Base-by-base conservation (phyloP, 371 early-diverging fungal genomes). In the Mortierella sp. region DNA sequence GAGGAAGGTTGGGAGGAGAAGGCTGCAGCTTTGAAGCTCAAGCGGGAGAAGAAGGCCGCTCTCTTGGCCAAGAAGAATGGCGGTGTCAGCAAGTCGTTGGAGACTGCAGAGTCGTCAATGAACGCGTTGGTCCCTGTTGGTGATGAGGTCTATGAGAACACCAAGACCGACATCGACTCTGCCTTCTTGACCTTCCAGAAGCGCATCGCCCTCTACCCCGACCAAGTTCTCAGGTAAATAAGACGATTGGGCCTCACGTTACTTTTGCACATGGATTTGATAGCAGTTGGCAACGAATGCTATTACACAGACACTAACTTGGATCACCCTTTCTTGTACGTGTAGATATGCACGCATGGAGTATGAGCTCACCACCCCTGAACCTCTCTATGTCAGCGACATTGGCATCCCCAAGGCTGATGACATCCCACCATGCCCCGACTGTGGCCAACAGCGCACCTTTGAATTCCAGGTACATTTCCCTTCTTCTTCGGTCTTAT, bases 121-220 rank as follows among this genome's bases (percentile, higher is more conserved):
- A 87, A 86, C 14, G 91, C 92, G 0, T 80, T 93, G 32, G 93
- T 91, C 2, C 90, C 92, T 24, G 88, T 91, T 46, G 94, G 92
- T 6, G 93, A 94, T 75, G 96, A 96, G 79, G 89, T 92, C 29
- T 93, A 92, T 73, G 95, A 95, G 75, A 93, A 96, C 77, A 94
- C 96, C 10, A 88, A 93, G 72, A 96, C 95, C 10, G 96, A 94
- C n/a, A 99, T 99, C 7, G 99, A 99, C 84, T 88, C 91, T 58
- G 92, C 95, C 0, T 99, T 99, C 88, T 87, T 99, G 76, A 90
- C 93, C 77, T 99, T 98, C 90, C 98, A 99, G 88, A 93, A 94
- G 80, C 92, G 94, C 51, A 89, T 98, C n/a, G 92, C 92, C 18
- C 75, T 90, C 18, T 92, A 94, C 74, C 97, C 98, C 0, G 95